Evolutionary conservation across 371 early-diverging fungal genomes (phyloP).

Genomic region (Ordospora pajunii): DNA sequence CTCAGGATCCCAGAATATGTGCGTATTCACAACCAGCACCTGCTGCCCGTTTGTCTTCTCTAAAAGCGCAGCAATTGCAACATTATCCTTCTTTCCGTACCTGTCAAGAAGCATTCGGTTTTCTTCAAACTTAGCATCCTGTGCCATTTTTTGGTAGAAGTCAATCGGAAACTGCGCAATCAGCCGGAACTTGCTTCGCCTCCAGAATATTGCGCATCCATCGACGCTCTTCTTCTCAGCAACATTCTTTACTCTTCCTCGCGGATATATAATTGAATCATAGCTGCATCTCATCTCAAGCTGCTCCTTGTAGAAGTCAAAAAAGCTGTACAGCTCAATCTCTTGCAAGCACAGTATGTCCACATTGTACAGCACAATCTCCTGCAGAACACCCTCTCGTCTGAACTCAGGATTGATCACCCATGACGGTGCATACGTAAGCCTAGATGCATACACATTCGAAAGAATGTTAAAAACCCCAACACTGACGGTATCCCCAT

Average conservation of each 20-base stretch:
- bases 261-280: conserved; percentile 81
- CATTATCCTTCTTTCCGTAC: conserved; percentile 80
- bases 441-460: conserved; percentile 76
- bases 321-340: conserved; percentile 49
- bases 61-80: conserved; percentile 74
- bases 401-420: conserved; percentile 84
- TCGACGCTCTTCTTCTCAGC: conserved; percentile 75
- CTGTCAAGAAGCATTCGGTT: conserved; percentile 83
- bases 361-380: conserved; percentile 72
- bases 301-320: conserved; percentile 71
- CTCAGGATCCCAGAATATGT: conserved; percentile 63
- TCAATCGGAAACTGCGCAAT: conserved; percentile 72
- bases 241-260: conserved; percentile 81
- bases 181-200: conserved; percentile 67
- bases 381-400: conserved; percentile 74
- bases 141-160: conserved; percentile 79
- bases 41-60: conserved; percentile 59
- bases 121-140: conserved; percentile 72
- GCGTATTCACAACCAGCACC: conserved; percentile 73
- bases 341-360: conserved; percentile 91
- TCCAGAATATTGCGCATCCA: conserved; percentile 93
- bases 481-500: conserved; percentile 68
- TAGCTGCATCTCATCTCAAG: conserved; percentile 63
- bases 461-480: conserved; percentile 86
- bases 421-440: conserved; percentile 91